Evolutionary conservation across 768 basidiomycete genomes (phyloP).

Genomic region (Phaeotremella skinneri): DNA sequence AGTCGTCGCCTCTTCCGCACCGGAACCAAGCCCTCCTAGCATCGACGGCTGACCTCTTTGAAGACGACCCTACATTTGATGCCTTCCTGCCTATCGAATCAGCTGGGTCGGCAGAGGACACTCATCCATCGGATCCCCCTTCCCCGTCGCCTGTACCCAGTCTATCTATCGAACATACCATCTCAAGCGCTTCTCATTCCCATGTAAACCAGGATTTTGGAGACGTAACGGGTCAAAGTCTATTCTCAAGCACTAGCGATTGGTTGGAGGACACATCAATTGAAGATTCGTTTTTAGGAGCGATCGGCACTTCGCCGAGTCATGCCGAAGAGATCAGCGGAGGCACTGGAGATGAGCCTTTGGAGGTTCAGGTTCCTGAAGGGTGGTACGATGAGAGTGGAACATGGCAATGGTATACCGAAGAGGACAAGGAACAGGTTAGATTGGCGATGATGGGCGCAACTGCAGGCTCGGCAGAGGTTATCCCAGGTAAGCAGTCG

Average conservation of each 20-base stretch:
- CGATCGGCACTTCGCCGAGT: neutral
- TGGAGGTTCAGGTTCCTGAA: constrained; percentile 42
- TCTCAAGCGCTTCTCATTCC: neutral
- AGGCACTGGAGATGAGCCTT: constrained; percentile 31
- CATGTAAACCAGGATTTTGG: constrained; percentile 10
- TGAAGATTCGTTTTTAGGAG: constrained; percentile 30
- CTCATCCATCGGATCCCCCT: constrained; percentile 5
- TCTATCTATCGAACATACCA: constrained; percentile 23
- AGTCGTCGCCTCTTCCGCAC: neutral
- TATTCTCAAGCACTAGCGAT: constrained; percentile 32
- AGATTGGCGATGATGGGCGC: constrained; percentile 26
- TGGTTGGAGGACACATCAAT: constrained; percentile 39
- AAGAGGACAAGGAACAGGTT: constrained; percentile 44
- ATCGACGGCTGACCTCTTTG: constrained; percentile 15
- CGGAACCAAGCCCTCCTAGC: constrained; percentile 9
- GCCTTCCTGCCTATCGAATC: constrained; percentile 12
- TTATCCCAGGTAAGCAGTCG: neutral
- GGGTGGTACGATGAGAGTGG: constrained; percentile 50
- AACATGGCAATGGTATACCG: constrained; percentile 48
- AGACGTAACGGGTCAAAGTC: constrained; percentile 21
- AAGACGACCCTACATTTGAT: constrained; percentile 24
- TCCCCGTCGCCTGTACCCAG: constrained; percentile 21
- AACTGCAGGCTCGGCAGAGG: neutral
- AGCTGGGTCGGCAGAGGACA: neutral
- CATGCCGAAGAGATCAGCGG: constrained; percentile 14